These are phyloP conservation scores for Stylosanthes scabra DNA, from an alignment of 331 rosid genomes.

Conservation along the genomic window DNA sequence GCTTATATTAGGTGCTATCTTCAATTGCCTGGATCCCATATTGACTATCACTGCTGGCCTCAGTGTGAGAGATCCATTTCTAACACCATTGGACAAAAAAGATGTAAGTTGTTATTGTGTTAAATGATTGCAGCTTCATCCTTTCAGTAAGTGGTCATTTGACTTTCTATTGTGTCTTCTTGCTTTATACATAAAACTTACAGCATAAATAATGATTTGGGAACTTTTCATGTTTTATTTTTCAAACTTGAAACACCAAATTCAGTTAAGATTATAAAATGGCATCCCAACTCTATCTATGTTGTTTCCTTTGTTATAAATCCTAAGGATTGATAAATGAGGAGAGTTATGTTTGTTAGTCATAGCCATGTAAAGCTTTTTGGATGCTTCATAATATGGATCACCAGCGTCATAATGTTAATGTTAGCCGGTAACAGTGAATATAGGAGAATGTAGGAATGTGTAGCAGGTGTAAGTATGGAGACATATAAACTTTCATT, in stretches of 20 bases:
- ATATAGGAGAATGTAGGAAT: no score
- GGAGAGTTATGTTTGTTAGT: no score
- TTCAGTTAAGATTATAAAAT: no score
- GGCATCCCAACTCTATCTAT: no score
- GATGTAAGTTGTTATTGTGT: constrained; percentile 69
- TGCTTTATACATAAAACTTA: background rate
- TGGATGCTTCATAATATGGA: no score
- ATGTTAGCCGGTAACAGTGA: no score
- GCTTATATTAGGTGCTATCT: constrained; percentile 85
- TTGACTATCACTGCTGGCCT: constrained; percentile 91
- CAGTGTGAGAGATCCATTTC: constrained; percentile 96
- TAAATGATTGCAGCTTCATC: constrained; percentile 11
- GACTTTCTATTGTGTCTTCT: constrained; percentile 22
- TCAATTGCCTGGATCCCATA: constrained; percentile 94
- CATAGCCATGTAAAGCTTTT: no score
- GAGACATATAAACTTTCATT: no score
- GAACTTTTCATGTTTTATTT: background rate
- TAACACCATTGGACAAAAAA: constrained; percentile 84
- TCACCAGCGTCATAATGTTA: no score
- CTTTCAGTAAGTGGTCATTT: constrained; percentile 8
- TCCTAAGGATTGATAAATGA: no score
- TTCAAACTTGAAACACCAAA: background rate
- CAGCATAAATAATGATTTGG: constrained; percentile 6
- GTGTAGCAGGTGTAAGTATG: no score
- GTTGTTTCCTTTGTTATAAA: no score